Evolutionary conservation across 2,329 filamentous ascomycete species (phyloP), one percentile per base, ranked within the genome.

Genomic region (Zarea fungicola): DNA sequence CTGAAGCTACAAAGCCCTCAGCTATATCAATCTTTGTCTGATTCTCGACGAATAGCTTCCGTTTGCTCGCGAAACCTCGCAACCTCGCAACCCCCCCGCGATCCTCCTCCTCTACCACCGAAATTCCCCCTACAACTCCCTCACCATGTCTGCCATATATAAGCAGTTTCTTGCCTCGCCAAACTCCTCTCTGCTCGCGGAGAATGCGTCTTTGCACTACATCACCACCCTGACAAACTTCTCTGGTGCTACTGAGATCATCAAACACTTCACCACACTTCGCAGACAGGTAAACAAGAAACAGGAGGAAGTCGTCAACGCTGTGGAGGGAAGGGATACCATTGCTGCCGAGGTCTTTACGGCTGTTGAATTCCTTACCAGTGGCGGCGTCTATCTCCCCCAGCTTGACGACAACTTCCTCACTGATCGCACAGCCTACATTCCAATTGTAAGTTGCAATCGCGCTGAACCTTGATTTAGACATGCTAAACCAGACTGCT

Each of bases 401-500:
- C 83, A 83, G 41, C 75, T 99, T 42, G 92, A 97, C 62, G 90
- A 96, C 74, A 96, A 96, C 72, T 96, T 97, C 66, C 72, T 99
- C 51, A 75, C 87, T 49, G 90, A 96, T 68, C 85, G 85, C 60
- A 80, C 80, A 48, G 90, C 90, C 53, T 82, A 81, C 44, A 77
- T 97, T 56, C 81, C 88, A 42, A 82, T 95, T 71, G 91, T 96
- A 76, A 64, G 86, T 40, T 11, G 6, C 22, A n/a, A 16, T n/a
- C 5, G 3, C 23, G 3, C 19, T 10, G 6, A 8, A 28, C 29
- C 6, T 19, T 28, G n/a, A 4, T 7, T 11, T 22, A 16, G 29
- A 11, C 7, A 3, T 22, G 34, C 44, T 52, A 42, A 52, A 35
- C 14, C 21, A 9, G n/a, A 5, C 10, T 26, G 16, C 10, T 25